Evolutionary conservation across 2,329 filamentous ascomycete species (phyloP).

Genomic region (Monilinia aucupariae): DNA sequence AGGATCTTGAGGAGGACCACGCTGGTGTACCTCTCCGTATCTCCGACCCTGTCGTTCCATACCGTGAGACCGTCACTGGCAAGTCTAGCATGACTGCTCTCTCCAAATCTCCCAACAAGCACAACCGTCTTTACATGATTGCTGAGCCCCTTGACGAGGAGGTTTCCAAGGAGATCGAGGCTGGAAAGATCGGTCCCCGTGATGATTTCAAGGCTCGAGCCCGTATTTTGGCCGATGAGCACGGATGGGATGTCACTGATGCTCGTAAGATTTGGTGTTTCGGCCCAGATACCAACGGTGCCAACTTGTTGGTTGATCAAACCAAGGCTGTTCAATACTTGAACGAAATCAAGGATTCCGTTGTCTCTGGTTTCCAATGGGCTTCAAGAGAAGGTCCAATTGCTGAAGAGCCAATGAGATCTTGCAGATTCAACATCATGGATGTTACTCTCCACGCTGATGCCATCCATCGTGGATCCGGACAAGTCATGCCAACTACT

Average conservation of each 20-base stretch:
- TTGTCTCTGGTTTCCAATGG: conserved; percentile 99
- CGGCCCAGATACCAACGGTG: conserved; percentile 93
- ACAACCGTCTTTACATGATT: conserved; percentile 98
- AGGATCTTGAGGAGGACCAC: conserved; percentile 99
- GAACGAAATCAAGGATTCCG: conserved; percentile 99
- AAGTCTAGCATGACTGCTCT: conserved; percentile 92
- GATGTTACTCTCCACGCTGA: conserved; percentile 99
- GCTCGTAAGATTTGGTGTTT: conserved; percentile 99
- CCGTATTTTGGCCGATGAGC: conserved; percentile 91
- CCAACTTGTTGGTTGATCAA: conserved; percentile 99
- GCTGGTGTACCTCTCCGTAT: conserved; percentile 96
- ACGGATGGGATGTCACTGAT: conserved; percentile 99
- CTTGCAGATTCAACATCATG: conserved; percentile 96
- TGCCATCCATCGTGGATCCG: conserved; percentile 99
- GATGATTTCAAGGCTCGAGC: conserved; percentile 99
- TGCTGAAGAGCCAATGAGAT: conserved; percentile 97
- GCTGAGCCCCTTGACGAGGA: conserved; percentile 91
- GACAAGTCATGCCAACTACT: conserved; percentile 95
- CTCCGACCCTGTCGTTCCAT: conserved; percentile 96
- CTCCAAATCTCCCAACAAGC: conserved; percentile 99
- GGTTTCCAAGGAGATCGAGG: conserved; percentile 82
- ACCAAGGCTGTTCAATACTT: conserved; percentile 99
- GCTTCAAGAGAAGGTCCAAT: conserved; percentile 95
- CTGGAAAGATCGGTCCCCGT: conserved; percentile 85
- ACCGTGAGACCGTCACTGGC: conserved; percentile 87